Conservation (phyloP, 1,139 yeast species). For the Candida sp. region DNA sequence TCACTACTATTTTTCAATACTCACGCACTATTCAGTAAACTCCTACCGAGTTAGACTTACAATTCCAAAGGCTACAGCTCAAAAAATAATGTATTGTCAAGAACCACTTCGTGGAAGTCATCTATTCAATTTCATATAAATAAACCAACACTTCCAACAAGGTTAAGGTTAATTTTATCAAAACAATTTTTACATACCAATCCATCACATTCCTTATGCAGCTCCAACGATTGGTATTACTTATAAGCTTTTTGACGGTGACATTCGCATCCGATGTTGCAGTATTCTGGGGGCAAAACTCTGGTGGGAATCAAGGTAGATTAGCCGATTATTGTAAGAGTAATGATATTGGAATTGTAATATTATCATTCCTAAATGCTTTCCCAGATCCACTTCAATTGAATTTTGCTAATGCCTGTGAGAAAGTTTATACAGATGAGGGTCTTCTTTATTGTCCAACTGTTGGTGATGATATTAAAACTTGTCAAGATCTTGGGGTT, state of each 20-base stretch:
- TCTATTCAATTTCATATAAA: not conserved
- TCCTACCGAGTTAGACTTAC: not conserved
- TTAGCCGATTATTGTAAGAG: constrained; percentile 68
- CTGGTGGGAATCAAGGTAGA: constrained; percentile 58
- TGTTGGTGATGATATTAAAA: constrained; percentile 71
- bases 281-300: constrained; percentile 90
- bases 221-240: not conserved
- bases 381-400: constrained; percentile 52
- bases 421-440: constrained; percentile 41
- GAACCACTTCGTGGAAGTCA: not conserved
- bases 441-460: constrained; percentile 59
- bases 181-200: not conserved
- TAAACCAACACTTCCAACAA: not conserved
- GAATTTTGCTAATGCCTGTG: constrained; percentile 72
- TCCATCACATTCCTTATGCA: constrained; percentile 2
- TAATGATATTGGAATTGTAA: constrained; percentile 65
- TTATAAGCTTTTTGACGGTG: constrained; percentile 5
- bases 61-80: not conserved
- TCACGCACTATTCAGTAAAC: not conserved
- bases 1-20: not conserved
- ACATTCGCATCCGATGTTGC: constrained; percentile 53
- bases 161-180: not conserved
- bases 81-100: not conserved
- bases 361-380: constrained; percentile 65
- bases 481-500: constrained; percentile 82